Evolutionary conservation across 2,329 filamentous ascomycete species (phyloP), one percentile per base, ranked within the genome.

Genomic region (Nectriaceae sp.): DNA sequence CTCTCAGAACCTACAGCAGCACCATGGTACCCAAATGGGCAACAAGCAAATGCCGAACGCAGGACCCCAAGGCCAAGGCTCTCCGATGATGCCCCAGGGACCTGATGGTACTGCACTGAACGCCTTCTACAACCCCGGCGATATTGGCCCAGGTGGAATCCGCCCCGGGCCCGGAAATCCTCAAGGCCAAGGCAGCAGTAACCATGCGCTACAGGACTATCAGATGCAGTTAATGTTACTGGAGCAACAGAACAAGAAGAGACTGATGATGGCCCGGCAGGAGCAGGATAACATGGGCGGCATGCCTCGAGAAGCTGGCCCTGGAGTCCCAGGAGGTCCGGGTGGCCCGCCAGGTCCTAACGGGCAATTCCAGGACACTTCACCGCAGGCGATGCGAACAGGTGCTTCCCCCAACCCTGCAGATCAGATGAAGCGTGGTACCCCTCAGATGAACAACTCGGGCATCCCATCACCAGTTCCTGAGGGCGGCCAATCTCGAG

Each of bases 141-240:
- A 87, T 29, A 80, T 88, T 72, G 76, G 73, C 40, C 77, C 79
- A 20, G 76, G 71, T 37, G 79, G 74, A 45, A 87, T 90, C 74
- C 79, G 87, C 46, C 70, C 72, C 26, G 78, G 72, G 35, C 73
- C 76, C 21, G 76, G 72, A 33, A 75, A 70, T 48, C 70, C 69
- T 26, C 76, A 77, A 55, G 71, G 70, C 15, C 76, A 70, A 53
- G 77, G 68, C 13, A 69, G 69, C 26, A 88, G 86, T 69, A 93
- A 90, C 65, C 88, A 92, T 66, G 89, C 89, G 19, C 76, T 93
- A 39, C 88, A 92, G 69, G 89, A 94, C 67, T 93, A 93, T 62
- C 89, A 93, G 73, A 92, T 92, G 88, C 89, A 93, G 67, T 73
- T 93, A 65, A 93, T 92, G 89, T 72, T 92, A 42, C 78, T 93